Evolutionary conservation across 345 rosid species (phyloP).

Genomic region (Citrus reticulata): DNA sequence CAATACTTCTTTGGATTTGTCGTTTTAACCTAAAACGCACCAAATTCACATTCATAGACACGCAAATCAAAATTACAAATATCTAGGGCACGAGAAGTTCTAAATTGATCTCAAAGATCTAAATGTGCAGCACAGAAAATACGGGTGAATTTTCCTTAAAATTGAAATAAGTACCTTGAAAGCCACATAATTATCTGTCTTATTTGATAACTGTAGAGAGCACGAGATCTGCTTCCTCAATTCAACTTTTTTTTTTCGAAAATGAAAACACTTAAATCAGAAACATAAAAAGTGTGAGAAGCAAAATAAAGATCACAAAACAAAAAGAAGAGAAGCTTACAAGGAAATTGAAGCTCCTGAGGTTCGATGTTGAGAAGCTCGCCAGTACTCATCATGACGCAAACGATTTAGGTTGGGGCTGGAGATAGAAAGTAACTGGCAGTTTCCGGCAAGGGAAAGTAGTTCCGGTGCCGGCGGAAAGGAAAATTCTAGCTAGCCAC

Average conservation of each 20-base stretch:
- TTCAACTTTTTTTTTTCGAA: constrained; percentile 40
- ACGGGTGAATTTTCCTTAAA: background rate
- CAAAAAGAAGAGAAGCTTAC: constrained; percentile 27
- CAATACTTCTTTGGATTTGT: constrained; percentile 94
- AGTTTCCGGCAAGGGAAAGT: background rate
- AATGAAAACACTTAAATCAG: constrained; percentile 2
- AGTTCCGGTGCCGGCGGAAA: background rate
- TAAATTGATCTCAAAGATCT: constrained; percentile 2
- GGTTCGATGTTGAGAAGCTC: constrained; percentile 73
- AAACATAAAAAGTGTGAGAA: constrained; percentile 2
- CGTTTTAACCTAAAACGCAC: constrained; percentile 57
- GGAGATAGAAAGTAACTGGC: background rate
- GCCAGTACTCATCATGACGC: constrained; percentile 44
- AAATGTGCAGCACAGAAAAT: background rate
- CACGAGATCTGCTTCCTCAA: constrained; percentile 82
- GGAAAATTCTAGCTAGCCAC: background rate
- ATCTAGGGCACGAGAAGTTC: background rate
- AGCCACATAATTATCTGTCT: constrained; percentile 65
- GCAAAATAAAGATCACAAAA: constrained; percentile 12
- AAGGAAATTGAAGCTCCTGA: constrained; percentile 73
- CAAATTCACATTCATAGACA: constrained; percentile 11
- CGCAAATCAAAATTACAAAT: constrained; percentile 1
- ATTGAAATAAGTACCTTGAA: constrained; percentile 51
- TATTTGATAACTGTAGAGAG: constrained; percentile 60
- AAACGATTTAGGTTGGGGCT: constrained; percentile 18